Evolutionary conservation across 768 basidiomycete genomes (phyloP).

Genomic region (Suillus clintonianus): DNA sequence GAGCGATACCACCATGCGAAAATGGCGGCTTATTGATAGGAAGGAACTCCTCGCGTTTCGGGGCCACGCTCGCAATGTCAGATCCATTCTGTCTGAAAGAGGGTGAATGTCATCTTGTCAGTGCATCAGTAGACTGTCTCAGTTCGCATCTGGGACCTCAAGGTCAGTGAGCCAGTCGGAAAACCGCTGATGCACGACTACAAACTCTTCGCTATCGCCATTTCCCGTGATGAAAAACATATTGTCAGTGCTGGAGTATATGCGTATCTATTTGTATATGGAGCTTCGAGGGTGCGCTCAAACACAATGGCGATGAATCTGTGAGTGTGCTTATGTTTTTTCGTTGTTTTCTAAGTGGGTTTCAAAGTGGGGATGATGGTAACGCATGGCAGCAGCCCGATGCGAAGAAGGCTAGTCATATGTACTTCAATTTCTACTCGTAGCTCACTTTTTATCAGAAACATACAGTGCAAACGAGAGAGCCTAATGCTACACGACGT

Average conservation of each 20-base stretch:
- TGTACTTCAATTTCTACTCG: too few relatives aligned
- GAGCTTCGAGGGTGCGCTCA: conserved; percentile 53
- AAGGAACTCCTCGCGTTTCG: background rate
- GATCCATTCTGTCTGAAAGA: background rate
- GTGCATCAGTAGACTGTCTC: background rate
- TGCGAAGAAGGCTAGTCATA: too few relatives aligned
- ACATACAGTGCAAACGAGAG: too few relatives aligned
- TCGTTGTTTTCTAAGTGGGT: too few relatives aligned
- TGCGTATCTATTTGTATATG: conserved; percentile 74
- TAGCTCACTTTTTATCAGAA: too few relatives aligned
- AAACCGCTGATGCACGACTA: conserved; percentile 72
- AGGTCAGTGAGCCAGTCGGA: background rate
- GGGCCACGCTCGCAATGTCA: background rate
- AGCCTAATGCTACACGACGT: too few relatives aligned
- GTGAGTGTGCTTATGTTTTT: too few relatives aligned
- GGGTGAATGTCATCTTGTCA: background rate
- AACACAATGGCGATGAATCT: background rate
- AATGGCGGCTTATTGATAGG: background rate
- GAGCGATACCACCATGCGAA: background rate
- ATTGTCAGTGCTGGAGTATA: conserved; percentile 85
- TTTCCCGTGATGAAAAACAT: conserved; percentile 78
- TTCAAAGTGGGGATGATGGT: too few relatives aligned
- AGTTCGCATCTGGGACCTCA: background rate
- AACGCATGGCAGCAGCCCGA: too few relatives aligned
- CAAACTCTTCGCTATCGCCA: conserved; percentile 72